Evolutionary conservation across 2,329 filamentous ascomycete species (phyloP).

Genomic region (Periglandula ipomoeae): DNA sequence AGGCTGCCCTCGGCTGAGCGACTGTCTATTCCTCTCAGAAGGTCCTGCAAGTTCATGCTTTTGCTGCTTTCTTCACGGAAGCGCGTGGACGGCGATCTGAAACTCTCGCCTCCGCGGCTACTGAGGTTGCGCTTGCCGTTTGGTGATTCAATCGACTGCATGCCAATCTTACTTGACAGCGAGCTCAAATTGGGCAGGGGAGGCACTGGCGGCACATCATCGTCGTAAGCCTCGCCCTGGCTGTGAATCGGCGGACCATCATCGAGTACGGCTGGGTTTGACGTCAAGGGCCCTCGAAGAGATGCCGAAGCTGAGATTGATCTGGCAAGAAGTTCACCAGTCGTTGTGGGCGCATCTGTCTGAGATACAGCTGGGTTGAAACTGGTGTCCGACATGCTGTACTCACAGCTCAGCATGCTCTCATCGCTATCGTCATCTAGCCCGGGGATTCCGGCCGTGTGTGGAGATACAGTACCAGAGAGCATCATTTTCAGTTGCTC

Average conservation of each 20-base stretch:
- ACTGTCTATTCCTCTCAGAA: slow-evolving; percentile 43
- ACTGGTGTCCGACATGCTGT: slow-evolving; percentile 56
- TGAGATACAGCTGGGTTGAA: slow-evolving; percentile 36
- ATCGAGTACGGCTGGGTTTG: slow-evolving; percentile 29
- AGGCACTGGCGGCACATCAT: slow-evolving; percentile 45
- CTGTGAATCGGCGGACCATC: neutral
- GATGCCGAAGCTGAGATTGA: slow-evolving; percentile 26
- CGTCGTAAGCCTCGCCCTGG: slow-evolving; percentile 15
- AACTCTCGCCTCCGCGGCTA: slow-evolving; percentile 33
- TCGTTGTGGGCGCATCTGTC: slow-evolving; percentile 14
- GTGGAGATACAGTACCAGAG: slow-evolving; percentile 37
- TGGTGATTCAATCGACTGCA: slow-evolving; percentile 8
- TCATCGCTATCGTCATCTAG: slow-evolving; percentile 50
- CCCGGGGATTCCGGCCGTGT: slow-evolving; percentile 26
- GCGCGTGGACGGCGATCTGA: slow-evolving; percentile 23
- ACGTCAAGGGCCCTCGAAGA: slow-evolving; percentile 30
- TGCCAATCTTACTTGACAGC: slow-evolving; percentile 19
- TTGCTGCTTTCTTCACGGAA: slow-evolving; percentile 23
- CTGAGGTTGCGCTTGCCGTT: slow-evolving; percentile 23
- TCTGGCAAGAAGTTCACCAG: slow-evolving; percentile 20
- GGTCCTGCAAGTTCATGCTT: slow-evolving; percentile 37
- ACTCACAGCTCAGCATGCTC: slow-evolving; percentile 63
- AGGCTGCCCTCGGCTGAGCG: slow-evolving; percentile 35
- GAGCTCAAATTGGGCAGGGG: slow-evolving; percentile 36
- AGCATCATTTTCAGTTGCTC: slow-evolving; percentile 56